phyloP scores from a whole-genome alignment of 257 asterid species.

The Asclepias syriaca region DNA sequence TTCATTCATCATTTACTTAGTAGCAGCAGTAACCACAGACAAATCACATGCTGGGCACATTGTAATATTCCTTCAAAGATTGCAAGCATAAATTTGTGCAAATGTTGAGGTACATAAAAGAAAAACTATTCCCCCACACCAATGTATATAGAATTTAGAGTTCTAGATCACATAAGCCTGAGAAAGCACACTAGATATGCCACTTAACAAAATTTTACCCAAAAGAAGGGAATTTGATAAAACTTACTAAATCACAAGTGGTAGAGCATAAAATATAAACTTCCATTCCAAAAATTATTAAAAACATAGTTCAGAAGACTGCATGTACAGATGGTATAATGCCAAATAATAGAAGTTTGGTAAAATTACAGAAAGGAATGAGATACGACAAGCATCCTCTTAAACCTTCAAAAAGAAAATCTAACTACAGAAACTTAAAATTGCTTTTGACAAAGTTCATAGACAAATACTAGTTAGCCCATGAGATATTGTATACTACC shows the following conservation, averaged over 20 bases:
- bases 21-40: not conserved
- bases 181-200: not conserved
- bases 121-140: too few relatives aligned
- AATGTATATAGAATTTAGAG: not conserved
- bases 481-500: conserved; percentile 19
- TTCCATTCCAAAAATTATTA: not conserved
- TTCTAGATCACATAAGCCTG: not conserved
- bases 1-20: not conserved
- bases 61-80: not conserved
- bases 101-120: too few relatives aligned
- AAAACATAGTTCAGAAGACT: not conserved
- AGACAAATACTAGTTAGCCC: conserved; percentile 15
- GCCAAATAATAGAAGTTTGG: not conserved
- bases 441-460: conserved; percentile 29
- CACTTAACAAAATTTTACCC: not conserved
- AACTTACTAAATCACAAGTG: not conserved
- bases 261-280: not conserved
- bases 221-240: not conserved
- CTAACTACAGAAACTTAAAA: not conserved
- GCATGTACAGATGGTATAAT: not conserved
- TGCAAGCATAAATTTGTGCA: not conserved
- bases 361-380: not conserved
- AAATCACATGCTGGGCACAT: not conserved
- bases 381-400: not conserved
- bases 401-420: not conserved